These are phyloP conservation scores for Plasmodium falciparum DNA, from an alignment of 169 alveolate species.

Conservation along the genomic window DNA sequence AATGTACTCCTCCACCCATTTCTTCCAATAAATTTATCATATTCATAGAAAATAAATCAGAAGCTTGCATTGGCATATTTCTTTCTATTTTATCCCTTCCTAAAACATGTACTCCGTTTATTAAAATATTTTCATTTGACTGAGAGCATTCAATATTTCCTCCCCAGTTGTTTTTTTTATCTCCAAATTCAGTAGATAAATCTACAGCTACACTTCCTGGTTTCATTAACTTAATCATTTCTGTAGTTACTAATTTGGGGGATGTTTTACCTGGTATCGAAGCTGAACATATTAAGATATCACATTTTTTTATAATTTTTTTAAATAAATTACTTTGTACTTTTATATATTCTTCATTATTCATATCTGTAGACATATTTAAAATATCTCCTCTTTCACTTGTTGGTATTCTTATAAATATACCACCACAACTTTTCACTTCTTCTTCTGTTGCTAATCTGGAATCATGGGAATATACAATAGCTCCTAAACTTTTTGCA, in stretches of 20 bases:
- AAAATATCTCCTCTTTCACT: slow-evolving; percentile 82
- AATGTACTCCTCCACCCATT: slow-evolving; percentile 86
- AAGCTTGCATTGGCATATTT: slow-evolving; percentile 91
- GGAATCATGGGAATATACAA: slow-evolving; percentile 91
- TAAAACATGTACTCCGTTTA: slow-evolving; percentile 90
- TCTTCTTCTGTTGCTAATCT: slow-evolving; percentile 89
- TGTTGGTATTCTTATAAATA: slow-evolving; percentile 87
- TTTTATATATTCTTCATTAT: slow-evolving; percentile 72
- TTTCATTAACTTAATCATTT: slow-evolving; percentile 89
- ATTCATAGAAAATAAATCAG: slow-evolving; percentile 90
- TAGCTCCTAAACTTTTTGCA: slow-evolving; percentile 92
- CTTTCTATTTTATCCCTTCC: slow-evolving; percentile 92
- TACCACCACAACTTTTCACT: slow-evolving; percentile 88
- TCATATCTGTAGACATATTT: slow-evolving; percentile 18
- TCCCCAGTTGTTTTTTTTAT: slow-evolving; percentile 88
- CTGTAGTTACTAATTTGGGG: slow-evolving; percentile 90
- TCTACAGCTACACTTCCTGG: slow-evolving; percentile 93
- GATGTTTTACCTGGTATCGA: slow-evolving; percentile 94
- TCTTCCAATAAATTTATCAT: slow-evolving; percentile 85
- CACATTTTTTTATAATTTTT: slow-evolving; percentile 89
- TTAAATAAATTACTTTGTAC: slow-evolving; percentile 88
- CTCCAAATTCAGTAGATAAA: slow-evolving; percentile 90
- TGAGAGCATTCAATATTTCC: slow-evolving; percentile 91
- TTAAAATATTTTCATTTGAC: slow-evolving; percentile 83
- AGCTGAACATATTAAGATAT: slow-evolving; percentile 94